Conservation (phyloP, 2,329 filamentous ascomycete genomes). For the Cytospora chrysosperma region DNA sequence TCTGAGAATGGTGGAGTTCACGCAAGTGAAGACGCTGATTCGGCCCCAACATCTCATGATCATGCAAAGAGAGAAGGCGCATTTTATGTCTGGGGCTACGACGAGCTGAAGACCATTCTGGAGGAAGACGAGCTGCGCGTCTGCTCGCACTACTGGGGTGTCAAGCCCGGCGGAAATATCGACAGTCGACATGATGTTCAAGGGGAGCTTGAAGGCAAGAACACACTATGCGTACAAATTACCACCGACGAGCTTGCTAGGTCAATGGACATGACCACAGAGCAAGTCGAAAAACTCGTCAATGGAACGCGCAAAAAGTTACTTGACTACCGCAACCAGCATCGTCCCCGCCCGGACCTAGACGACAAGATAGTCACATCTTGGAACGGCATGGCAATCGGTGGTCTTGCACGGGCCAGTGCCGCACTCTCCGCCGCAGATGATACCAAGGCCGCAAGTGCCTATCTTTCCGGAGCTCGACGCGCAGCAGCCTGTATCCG, state of each 20-base stretch:
- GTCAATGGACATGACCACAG: conserved; percentile 67
- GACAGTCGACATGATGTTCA: conserved; percentile 75
- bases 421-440: conserved; percentile 55
- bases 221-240: conserved; percentile 70
- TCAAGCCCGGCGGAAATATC: conserved; percentile 78
- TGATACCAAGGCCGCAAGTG: conserved; percentile 54
- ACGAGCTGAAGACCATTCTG: conserved; percentile 74
- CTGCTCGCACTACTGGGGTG: conserved; percentile 75
- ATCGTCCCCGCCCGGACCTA: conserved; percentile 69
- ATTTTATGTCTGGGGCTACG: conserved; percentile 84
- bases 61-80: conserved; percentile 81
- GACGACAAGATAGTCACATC: conserved; percentile 83
- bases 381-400: conserved; percentile 85
- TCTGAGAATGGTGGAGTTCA: conserved; percentile 70
- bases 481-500: conserved; percentile 70
- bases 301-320: conserved; percentile 64
- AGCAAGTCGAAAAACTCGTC: conserved; percentile 65
- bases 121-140: conserved; percentile 62
- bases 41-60: conserved; percentile 65
- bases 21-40: conserved; percentile 84
- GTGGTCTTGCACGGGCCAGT: conserved; percentile 68
- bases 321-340: conserved; percentile 64
- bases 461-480: conserved; percentile 63
- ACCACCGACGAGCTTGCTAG: conserved; percentile 65
- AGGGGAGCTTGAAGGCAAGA: conserved; percentile 86